These are phyloP conservation scores for Syncephalis plumigaleata DNA, from an alignment of 371 early-diverging fungal species.

Conservation along the genomic window DNA sequence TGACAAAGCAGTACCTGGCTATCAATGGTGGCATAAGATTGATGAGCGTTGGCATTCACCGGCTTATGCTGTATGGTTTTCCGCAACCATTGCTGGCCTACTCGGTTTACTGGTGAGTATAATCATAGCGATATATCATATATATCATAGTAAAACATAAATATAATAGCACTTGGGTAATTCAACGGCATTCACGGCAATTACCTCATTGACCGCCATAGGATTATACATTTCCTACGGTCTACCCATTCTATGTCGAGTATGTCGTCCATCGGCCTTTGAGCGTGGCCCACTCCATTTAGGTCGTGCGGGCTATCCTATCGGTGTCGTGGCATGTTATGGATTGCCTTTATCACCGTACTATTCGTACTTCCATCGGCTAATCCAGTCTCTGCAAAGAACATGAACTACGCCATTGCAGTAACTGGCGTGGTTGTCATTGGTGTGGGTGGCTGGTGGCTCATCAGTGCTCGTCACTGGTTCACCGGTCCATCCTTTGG, in stretches of 20 bases:
- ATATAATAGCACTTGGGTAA: slow-evolving; percentile 14
- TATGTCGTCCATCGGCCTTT: slow-evolving; percentile 31
- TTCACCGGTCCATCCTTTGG: slow-evolving; percentile 27
- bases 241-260: slow-evolving; percentile 32
- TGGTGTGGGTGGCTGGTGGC: slow-evolving; percentile 22
- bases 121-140: too few species aligned
- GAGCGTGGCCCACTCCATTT: slow-evolving; percentile 30
- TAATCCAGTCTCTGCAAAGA: slow-evolving; percentile 30
- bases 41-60: slow-evolving; percentile 21
- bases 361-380: slow-evolving; percentile 37
- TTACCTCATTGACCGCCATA: slow-evolving; percentile 48
- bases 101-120: slow-evolving; percentile 15
- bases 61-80: slow-evolving; percentile 15
- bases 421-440: slow-evolving; percentile 18
- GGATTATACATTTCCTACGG: slow-evolving; percentile 49
- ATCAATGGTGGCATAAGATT: slow-evolving; percentile 23
- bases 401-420: slow-evolving; percentile 33
- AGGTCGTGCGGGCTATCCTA: slow-evolving; percentile 20
- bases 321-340: slow-evolving; percentile 26
- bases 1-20: slow-evolving; percentile 47
- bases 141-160: too few species aligned
- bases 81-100: slow-evolving; percentile 17
- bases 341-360: slow-evolving; percentile 35
- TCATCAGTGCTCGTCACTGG: slow-evolving; percentile 29
- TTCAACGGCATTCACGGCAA: slow-evolving; percentile 32